phyloP scores from a whole-genome alignment of 208 protist genomes.

The Leishmania lainsoni region DNA sequence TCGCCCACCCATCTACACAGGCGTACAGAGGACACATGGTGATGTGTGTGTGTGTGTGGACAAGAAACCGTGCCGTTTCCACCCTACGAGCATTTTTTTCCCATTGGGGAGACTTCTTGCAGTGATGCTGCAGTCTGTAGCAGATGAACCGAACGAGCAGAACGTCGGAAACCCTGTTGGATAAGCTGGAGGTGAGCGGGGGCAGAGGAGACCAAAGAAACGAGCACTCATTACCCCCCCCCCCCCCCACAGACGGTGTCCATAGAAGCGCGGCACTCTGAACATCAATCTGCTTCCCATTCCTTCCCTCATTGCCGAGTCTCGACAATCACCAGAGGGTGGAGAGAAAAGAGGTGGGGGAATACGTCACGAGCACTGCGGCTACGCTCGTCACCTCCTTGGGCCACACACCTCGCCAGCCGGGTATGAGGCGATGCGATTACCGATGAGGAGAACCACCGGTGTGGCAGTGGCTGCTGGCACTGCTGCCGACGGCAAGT shows the following conservation, averaged over 20 bases:
- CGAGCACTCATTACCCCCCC: not conserved
- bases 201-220: not conserved
- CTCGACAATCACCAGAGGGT: not conserved
- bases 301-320: not conserved
- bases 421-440: constrained; percentile 20
- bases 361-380: too few relatives aligned
- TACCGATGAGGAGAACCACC: constrained; percentile 14
- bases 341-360: not conserved
- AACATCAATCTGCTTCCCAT: not conserved
- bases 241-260: not conserved
- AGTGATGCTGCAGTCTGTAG: not conserved
- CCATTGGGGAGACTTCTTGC: not conserved
- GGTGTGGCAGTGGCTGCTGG: not conserved
- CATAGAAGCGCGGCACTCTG: not conserved
- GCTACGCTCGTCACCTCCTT: not conserved
- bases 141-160: constrained; percentile 6
- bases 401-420: not conserved
- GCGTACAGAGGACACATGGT: not conserved
- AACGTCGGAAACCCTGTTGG: not conserved
- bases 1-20: not conserved
- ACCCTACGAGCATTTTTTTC: not conserved
- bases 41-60: not conserved
- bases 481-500: not conserved
- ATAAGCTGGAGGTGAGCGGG: not conserved
- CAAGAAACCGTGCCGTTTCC: not conserved